A percentile compares a stretch with the other conserved stretches of the same genome.
These are phyloP conservation scores for Chaetomium fimeti DNA, from an alignment of 495 filamentous ascomycete species.

Conservation along the genomic window DNA sequence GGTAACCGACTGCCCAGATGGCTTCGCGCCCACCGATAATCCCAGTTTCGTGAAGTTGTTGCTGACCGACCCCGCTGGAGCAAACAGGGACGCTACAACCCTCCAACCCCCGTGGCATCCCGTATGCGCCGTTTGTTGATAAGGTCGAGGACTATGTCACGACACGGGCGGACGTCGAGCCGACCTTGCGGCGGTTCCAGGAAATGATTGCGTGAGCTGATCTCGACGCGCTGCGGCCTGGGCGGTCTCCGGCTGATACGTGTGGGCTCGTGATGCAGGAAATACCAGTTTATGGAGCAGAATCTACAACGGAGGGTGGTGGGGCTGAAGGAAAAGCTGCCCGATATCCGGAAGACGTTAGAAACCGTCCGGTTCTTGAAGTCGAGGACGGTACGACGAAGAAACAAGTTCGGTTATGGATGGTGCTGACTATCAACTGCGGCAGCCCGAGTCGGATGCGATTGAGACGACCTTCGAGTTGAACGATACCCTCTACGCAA, in stretches of 20 bases:
- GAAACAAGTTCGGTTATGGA: too few relatives aligned
- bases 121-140: slow-evolving; percentile 92
- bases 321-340: slow-evolving; percentile 89
- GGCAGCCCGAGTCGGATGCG: slow-evolving; percentile 53
- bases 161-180: slow-evolving; percentile 80
- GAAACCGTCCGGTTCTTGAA: slow-evolving; percentile 87
- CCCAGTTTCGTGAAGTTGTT: background rate
- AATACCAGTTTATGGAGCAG: slow-evolving; percentile 99
- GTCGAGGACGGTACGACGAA: slow-evolving; percentile 55
- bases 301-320: slow-evolving; percentile 81
- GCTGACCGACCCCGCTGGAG: background rate
- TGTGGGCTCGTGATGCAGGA: slow-evolving; percentile 49
- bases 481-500: slow-evolving; percentile 93
- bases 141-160: slow-evolving; percentile 94
- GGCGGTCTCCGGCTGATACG: slow-evolving; percentile 1
- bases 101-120: slow-evolving; percentile 92
- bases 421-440: background rate
- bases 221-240: background rate
- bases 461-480: slow-evolving; percentile 93
- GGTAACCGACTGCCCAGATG: background rate
- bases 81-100: slow-evolving; percentile 42
- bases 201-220: slow-evolving; percentile 89
- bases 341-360: slow-evolving; percentile 95
- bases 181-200: slow-evolving; percentile 87
- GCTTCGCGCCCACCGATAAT: background rate